A percentile compares a stretch with the other conserved stretches of the same genome.
Evolutionary conservation across 176 grass and related monocot genomes (phyloP).

Genomic region (Triticum urartu): DNA sequence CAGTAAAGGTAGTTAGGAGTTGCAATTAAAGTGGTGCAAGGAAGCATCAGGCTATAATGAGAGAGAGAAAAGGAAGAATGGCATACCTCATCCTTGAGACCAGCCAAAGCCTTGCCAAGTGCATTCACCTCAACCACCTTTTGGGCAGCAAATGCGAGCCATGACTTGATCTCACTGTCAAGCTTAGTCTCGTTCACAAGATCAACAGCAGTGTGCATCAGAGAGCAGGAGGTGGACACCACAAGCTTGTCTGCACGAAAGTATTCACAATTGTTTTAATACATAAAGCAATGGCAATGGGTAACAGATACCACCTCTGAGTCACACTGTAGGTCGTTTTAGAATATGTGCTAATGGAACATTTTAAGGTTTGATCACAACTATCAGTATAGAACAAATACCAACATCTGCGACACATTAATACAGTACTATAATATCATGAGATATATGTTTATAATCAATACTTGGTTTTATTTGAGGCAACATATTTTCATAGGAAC

Average conservation of each 20-base stretch:
- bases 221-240: slow-evolving; percentile 91
- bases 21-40: background rate
- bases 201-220: slow-evolving; percentile 98
- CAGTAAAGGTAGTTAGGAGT: background rate
- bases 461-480: background rate
- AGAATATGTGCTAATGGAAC: background rate
- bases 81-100: slow-evolving; percentile 72
- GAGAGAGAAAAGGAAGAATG: background rate
- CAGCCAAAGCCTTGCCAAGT: slow-evolving; percentile 83
- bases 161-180: slow-evolving; percentile 92
- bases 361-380: background rate
- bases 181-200: slow-evolving; percentile 93
- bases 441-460: background rate
- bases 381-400: background rate
- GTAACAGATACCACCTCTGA: background rate
- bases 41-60: background rate
- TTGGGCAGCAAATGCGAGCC: slow-evolving; percentile 97
- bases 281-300: background rate
- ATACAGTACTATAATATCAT: background rate
- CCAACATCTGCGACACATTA: background rate
- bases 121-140: slow-evolving; percentile 98
- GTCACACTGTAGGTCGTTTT: background rate
- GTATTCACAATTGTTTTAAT: slow-evolving; percentile 18
- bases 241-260: slow-evolving; percentile 80
- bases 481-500: background rate